Percentiles rank a stretch among this genome's conserved stretches.
phyloP scores from a whole-genome alignment of 441 rosid species.

The Viola pubescens region DNA sequence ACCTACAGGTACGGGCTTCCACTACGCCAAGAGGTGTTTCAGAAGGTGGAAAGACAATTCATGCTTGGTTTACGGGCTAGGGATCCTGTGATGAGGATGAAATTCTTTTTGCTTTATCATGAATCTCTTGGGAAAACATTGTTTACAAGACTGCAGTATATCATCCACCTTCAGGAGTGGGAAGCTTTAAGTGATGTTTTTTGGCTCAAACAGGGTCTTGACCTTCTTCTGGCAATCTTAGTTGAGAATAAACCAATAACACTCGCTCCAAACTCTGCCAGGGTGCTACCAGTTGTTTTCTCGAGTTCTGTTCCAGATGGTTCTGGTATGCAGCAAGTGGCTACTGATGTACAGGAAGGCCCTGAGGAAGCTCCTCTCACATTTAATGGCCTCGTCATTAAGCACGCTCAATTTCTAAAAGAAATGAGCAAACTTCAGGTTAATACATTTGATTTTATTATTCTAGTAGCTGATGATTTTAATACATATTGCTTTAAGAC shows the following conservation, averaged over 20 bases:
- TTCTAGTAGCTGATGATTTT: neutral
- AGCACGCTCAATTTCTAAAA: conserved; percentile 81
- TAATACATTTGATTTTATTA: conserved; percentile 6
- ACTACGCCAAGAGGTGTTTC: conserved; percentile 87
- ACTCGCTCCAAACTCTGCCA: conserved; percentile 93
- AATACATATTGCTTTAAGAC: neutral
- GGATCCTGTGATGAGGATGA: conserved; percentile 89
- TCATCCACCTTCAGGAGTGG: conserved; percentile 93
- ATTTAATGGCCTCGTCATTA: conserved; percentile 65
- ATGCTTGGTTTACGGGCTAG: conserved; percentile 96
- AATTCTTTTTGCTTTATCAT: conserved; percentile 80
- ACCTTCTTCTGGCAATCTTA: conserved; percentile 87
- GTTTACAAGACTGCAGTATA: conserved; percentile 74
- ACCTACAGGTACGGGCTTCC: conserved; percentile 52
- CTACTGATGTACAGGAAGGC: conserved; percentile 51
- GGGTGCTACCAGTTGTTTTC: conserved; percentile 57
- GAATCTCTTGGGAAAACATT: conserved; percentile 72
- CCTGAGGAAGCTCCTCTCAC: conserved; percentile 66
- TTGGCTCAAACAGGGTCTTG: conserved; percentile 99
- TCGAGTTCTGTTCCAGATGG: conserved; percentile 50
- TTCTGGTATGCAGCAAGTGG: conserved; percentile 48
- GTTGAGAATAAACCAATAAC: conserved; percentile 87
- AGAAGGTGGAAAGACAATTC: conserved; percentile 91
- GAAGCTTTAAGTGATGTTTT: conserved; percentile 97
- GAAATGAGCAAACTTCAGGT: conserved; percentile 93